Evolutionary conservation across 73 alveolate species (phyloP).

Genomic region (Paramecium octaurelia): DNA sequence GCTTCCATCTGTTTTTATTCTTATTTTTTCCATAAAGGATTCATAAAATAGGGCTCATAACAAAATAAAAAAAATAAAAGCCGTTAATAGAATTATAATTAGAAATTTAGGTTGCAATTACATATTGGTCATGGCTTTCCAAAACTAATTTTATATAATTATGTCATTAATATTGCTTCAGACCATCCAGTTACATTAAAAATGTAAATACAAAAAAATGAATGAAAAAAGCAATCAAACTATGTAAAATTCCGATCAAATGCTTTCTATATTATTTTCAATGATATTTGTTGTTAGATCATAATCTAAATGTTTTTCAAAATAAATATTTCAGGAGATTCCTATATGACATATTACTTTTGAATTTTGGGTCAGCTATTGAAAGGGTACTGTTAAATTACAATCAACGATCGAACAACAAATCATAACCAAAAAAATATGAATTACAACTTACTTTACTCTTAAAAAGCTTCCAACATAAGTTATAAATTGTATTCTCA

Average conservation of each 20-base stretch:
- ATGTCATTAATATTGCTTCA: constrained; percentile 44
- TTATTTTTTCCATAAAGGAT: constrained; percentile 24
- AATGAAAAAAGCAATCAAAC: constrained; percentile 41
- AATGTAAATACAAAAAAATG: constrained; percentile 46
- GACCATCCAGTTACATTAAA: constrained; percentile 44
- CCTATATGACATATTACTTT: constrained; percentile 44
- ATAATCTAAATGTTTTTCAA: constrained; percentile 43
- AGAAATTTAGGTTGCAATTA: constrained; percentile 51
- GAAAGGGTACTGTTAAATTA: constrained; percentile 37
- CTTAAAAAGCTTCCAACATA: constrained; percentile 14
- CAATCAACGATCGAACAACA: constrained; percentile 40
- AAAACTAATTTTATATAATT: not conserved
- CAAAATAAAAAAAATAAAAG: not conserved
- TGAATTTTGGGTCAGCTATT: not conserved
- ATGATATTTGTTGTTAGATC: not conserved
- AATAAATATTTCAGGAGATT: constrained; percentile 46
- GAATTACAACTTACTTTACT: not conserved
- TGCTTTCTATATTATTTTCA: constrained; percentile 29
- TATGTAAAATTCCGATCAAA: constrained; percentile 32
- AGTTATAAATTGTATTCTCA: not conserved
- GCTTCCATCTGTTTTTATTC: not conserved
- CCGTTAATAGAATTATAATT: not conserved
- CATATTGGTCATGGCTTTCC: constrained; percentile 43
- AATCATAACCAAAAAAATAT: constrained; percentile 33
- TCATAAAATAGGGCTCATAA: constrained; percentile 13